A percentile compares a stretch with the other conserved stretches of the same genome.
Evolutionary conservation across 805 yeast genomes (phyloP).

Genomic region (Torulaspora delbrueckii): DNA sequence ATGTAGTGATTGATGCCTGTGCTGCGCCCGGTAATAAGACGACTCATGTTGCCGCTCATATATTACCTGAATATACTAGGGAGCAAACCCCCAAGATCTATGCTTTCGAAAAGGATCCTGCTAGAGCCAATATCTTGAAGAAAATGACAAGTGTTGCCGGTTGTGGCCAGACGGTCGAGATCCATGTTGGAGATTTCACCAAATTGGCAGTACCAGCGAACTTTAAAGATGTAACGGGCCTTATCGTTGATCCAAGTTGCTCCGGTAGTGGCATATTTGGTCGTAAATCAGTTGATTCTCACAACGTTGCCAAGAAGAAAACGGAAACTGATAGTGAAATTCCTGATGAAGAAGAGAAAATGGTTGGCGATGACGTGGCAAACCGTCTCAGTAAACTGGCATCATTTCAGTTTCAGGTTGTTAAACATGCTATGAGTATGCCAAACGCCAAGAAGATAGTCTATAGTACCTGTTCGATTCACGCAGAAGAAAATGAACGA

Average conservation of each 20-base stretch:
- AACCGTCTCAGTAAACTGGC: constrained; percentile 58
- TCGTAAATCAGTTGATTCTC: constrained; percentile 55
- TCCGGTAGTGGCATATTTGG: constrained; percentile 98
- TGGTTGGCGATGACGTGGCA: constrained; percentile 41
- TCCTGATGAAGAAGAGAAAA: constrained; percentile 43
- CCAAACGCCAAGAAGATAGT: constrained; percentile 75
- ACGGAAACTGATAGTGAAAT: constrained; percentile 22
- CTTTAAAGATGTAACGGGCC: constrained; percentile 63
- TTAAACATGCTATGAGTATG: constrained; percentile 80
- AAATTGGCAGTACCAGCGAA: constrained; percentile 43
- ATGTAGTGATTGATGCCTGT: constrained; percentile 80
- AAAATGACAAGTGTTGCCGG: constrained; percentile 82
- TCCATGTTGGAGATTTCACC: constrained; percentile 50
- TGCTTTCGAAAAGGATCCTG: constrained; percentile 85
- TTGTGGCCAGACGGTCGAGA: constrained; percentile 40
- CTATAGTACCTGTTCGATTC: constrained; percentile 93
- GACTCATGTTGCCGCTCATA: constrained; percentile 72
- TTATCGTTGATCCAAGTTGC: constrained; percentile 94
- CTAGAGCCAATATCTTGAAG: constrained; percentile 62
- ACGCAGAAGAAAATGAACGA: constrained; percentile 88
- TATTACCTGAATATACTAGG: constrained; percentile 12
- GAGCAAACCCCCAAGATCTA: constrained; percentile 41
- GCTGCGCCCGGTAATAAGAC: constrained; percentile 99
- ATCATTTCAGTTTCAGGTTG: constrained; percentile 81
- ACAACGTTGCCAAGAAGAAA: constrained; percentile 30